Conservation (phyloP, 108 stramenopile genomes). For the Chaetoceros tenuissimus region DNA sequence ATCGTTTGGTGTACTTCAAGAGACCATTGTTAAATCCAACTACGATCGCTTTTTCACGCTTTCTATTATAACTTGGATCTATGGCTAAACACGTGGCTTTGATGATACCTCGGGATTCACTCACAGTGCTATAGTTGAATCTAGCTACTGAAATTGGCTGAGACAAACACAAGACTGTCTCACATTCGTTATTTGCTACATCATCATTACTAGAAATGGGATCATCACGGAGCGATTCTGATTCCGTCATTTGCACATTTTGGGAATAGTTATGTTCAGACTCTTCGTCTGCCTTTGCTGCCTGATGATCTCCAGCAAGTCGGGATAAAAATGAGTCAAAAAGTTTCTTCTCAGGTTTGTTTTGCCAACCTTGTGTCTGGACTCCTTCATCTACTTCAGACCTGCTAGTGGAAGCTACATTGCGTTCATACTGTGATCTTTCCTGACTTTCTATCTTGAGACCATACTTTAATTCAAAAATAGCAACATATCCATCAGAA, state of each 20-base stretch:
- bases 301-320: background rate
- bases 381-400: background rate
- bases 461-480: background rate
- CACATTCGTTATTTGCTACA: background rate
- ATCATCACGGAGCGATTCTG: background rate
- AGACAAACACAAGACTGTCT: background rate
- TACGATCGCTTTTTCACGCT: constrained; percentile 40
- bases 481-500: background rate
- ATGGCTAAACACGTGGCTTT: constrained; percentile 36
- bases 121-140: background rate
- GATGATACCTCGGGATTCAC: background rate
- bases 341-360: background rate
- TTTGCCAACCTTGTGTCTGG: background rate
- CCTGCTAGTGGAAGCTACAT: background rate
- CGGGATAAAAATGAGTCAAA: background rate
- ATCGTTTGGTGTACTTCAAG: constrained; percentile 47
- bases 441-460: too few species aligned
- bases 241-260: background rate
- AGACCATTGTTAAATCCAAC: constrained; percentile 69
- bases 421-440: too few species aligned
- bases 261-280: background rate
- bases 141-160: background rate
- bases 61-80: constrained; percentile 53
- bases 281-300: background rate
- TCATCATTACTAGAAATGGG: background rate